Conservation (phyloP, 106 monocot species). For the Phalaenopsis aphrodite region DNA sequence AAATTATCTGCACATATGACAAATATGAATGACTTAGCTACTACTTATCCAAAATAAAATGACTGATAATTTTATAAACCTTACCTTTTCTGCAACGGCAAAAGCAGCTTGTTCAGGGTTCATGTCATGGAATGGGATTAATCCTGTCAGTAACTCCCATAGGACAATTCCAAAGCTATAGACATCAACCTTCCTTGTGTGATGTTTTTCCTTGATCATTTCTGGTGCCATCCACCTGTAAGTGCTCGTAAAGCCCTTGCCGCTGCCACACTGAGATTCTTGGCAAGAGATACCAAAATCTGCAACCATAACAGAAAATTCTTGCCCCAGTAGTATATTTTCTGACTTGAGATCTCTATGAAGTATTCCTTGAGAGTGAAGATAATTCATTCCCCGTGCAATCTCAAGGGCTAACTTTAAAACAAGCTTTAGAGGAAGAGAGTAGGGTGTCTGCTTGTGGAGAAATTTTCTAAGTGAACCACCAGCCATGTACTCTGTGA, state of each 20-base stretch:
- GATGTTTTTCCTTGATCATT: slow-evolving; percentile 88
- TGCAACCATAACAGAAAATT: slow-evolving; percentile 81
- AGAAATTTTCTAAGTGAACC: slow-evolving; percentile 85
- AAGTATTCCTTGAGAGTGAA: slow-evolving; percentile 83
- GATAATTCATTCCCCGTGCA: slow-evolving; percentile 83
- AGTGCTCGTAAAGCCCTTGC: slow-evolving; percentile 72
- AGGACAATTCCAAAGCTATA: slow-evolving; percentile 88
- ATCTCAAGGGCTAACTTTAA: slow-evolving; percentile 68
- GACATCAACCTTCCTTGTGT: slow-evolving; percentile 94
- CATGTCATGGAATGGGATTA: slow-evolving; percentile 82
- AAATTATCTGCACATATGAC: slow-evolving; percentile 1
- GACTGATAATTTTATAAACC: background rate
- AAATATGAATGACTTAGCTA: background rate
- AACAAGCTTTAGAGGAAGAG: slow-evolving; percentile 52
- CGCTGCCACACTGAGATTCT: slow-evolving; percentile 61
- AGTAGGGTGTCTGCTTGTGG: slow-evolving; percentile 73
- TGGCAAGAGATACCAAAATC: slow-evolving; percentile 96
- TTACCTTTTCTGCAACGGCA: slow-evolving; percentile 88
- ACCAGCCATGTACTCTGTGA: slow-evolving; percentile 85
- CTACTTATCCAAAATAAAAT: background rate
- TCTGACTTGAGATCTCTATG: slow-evolving; percentile 92
- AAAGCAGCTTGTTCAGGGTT: slow-evolving; percentile 94
- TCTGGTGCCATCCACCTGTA: slow-evolving; percentile 99
- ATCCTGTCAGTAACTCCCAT: slow-evolving; percentile 79
- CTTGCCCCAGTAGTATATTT: slow-evolving; percentile 81